Conservation (phyloP, 2,329 filamentous ascomycete genomes). For the Periconia sp. region DNA sequence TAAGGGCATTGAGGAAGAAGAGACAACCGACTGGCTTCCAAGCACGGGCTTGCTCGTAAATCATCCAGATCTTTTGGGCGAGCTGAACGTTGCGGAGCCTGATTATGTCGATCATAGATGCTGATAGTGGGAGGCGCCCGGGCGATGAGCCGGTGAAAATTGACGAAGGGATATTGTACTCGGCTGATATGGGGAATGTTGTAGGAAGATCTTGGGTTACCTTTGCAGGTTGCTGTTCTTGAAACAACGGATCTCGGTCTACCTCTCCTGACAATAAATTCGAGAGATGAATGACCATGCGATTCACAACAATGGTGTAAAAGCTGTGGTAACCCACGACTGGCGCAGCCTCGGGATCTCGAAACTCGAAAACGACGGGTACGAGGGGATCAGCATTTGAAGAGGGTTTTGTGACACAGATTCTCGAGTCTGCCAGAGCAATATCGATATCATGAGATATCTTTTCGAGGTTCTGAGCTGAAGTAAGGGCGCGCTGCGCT, state of each 20-base stretch:
- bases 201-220: not conserved
- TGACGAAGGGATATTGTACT: not conserved
- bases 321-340: too few relatives aligned
- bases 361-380: too few relatives aligned
- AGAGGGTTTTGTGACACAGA: too few relatives aligned
- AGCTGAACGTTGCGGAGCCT: slow-evolving; percentile 3
- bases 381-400: too few relatives aligned
- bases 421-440: too few relatives aligned
- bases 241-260: not conserved
- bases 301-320: too few relatives aligned
- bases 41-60: slow-evolving; percentile 12
- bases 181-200: not conserved
- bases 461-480: too few relatives aligned
- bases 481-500: too few relatives aligned
- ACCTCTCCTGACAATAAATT: too few relatives aligned
- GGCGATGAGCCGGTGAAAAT: not conserved
- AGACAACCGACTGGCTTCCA: slow-evolving; percentile 11
- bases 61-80: slow-evolving; percentile 14
- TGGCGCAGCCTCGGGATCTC: too few relatives aligned
- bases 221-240: not conserved
- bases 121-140: slow-evolving; percentile 2
- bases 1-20: slow-evolving; percentile 11
- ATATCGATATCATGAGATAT: too few relatives aligned
- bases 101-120: not conserved
- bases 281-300: too few relatives aligned